A percentile compares a stretch with the other conserved stretches of the same genome.
phyloP scores from a whole-genome alignment of 352 stramenopile species.

The Plasmopara halstedii region DNA sequence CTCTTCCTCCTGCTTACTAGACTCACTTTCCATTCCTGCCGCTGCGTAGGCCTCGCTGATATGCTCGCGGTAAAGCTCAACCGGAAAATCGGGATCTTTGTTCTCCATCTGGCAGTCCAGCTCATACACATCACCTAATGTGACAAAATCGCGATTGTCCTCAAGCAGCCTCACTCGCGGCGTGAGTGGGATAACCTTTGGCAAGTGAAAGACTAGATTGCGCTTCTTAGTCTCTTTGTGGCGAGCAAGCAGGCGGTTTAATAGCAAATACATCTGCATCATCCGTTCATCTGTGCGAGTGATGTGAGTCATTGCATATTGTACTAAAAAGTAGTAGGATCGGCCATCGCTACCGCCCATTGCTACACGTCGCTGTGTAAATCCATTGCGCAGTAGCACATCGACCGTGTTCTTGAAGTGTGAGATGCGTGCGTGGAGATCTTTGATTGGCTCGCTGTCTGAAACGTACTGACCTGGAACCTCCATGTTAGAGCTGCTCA shows the following conservation, averaged over 20 bases:
- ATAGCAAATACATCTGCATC: conserved; percentile 89
- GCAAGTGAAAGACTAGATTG: conserved; percentile 85
- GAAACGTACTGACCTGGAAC: conserved; percentile 89
- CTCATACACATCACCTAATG: conserved; percentile 83
- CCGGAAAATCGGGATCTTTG: conserved; percentile 68
- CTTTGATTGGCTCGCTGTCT: conserved; percentile 87
- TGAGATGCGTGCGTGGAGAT: conserved; percentile 86
- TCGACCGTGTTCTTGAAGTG: conserved; percentile 86
- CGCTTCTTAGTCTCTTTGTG: conserved; percentile 86
- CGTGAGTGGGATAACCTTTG: conserved; percentile 90
- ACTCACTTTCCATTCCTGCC: conserved; percentile 20
- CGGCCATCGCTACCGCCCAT: conserved; percentile 86
- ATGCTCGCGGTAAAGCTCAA: conserved; percentile 71
- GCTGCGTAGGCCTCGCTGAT: conserved; percentile 63
- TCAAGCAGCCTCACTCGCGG: conserved; percentile 83
- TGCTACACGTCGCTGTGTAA: conserved; percentile 86
- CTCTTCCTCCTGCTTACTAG: conserved; percentile 51
- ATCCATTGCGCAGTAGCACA: conserved; percentile 80
- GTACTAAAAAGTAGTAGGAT: conserved; percentile 88
- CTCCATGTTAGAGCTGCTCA: conserved; percentile 84
- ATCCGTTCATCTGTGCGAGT: conserved; percentile 92
- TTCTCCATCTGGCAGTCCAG: conserved; percentile 56
- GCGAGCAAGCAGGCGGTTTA: conserved; percentile 78
- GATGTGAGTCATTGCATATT: conserved; percentile 90
- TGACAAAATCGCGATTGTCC: conserved; percentile 80